Conservation (phyloP, 768 basidiomycete species). For the Boletus reticulatus region DNA sequence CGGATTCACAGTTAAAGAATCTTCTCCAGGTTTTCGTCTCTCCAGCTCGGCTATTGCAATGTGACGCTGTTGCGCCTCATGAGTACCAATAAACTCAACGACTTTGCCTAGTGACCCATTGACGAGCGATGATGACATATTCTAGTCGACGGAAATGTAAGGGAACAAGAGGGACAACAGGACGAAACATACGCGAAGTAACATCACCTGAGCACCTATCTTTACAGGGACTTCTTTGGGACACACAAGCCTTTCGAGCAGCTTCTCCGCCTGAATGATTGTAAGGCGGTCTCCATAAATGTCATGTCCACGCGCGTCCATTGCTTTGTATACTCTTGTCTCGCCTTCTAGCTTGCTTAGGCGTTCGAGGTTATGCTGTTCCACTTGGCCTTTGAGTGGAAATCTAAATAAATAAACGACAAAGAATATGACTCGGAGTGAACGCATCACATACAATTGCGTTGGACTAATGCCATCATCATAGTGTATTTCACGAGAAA, state of each 20-base stretch:
- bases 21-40: slow-evolving; percentile 11
- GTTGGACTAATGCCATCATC: slow-evolving; percentile 85
- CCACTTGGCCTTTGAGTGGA: slow-evolving; percentile 28
- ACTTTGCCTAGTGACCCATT: slow-evolving; percentile 93
- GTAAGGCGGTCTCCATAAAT: slow-evolving; percentile 34
- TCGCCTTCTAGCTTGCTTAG: slow-evolving; percentile 27
- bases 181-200: slow-evolving; percentile 30
- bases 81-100: slow-evolving; percentile 28
- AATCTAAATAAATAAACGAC: slow-evolving; percentile 15
- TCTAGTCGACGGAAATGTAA: slow-evolving; percentile 22
- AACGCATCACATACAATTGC: slow-evolving; percentile 61
- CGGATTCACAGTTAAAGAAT: neutral
- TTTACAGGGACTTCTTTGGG: slow-evolving; percentile 48
- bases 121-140: slow-evolving; percentile 45
- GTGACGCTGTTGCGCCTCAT: slow-evolving; percentile 27
- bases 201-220: slow-evolving; percentile 83
- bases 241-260: slow-evolving; percentile 51
- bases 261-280: slow-evolving; percentile 22
- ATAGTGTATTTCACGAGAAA: slow-evolving; percentile 65
- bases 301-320: slow-evolving; percentile 47
- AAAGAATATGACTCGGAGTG: neutral
- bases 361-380: slow-evolving; percentile 21
- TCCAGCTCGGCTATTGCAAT: slow-evolving; percentile 32
- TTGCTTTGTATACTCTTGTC: slow-evolving; percentile 35
- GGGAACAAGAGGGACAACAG: neutral